A percentile compares a stretch with the other conserved stretches of the same genome.
phyloP scores from a whole-genome alignment of 768 basidiomycete genomes.

The Pulveroboletus frians region DNA sequence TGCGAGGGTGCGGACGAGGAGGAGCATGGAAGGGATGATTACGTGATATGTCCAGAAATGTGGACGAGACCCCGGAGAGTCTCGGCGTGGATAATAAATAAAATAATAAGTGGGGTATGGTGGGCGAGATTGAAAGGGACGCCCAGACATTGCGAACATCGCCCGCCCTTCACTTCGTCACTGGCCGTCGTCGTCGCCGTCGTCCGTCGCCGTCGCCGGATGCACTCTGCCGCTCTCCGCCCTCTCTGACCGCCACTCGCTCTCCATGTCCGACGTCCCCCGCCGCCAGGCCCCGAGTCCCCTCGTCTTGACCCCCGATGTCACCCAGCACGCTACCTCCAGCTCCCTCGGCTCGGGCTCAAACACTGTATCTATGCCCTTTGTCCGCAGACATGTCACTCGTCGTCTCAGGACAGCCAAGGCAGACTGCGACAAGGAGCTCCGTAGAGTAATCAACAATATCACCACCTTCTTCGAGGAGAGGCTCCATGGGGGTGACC shows the following conservation, averaged over 20 bases:
- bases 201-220: conserved; percentile 18
- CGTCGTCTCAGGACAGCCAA: conserved; percentile 91
- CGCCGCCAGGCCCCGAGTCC: conserved; percentile 65
- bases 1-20: conserved; percentile 12
- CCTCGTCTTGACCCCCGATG: conserved; percentile 71
- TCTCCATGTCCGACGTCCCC: conserved; percentile 31
- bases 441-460: conserved; percentile 87
- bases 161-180: conserved; percentile 16
- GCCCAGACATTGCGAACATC: conserved; percentile 3
- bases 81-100: conserved; percentile 4
- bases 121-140: conserved; percentile 5
- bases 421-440: conserved; percentile 93
- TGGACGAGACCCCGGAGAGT: conserved; percentile 17
- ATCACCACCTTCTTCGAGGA: conserved; percentile 96
- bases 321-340: conserved; percentile 23
- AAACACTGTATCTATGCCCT: conserved; percentile 86
- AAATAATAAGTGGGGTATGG: not conserved
- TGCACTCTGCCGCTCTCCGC: conserved; percentile 11
- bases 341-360: conserved; percentile 44
- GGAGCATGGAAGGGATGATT: conserved; percentile 11
- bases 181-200: conserved; percentile 12
- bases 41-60: conserved; percentile 2
- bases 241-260: conserved; percentile 7
- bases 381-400: conserved; percentile 89
- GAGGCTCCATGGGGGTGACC: conserved; percentile 71